phyloP scores from a whole-genome alignment of 2,329 filamentous ascomycete genomes.

The Aureobasidium sp. region DNA sequence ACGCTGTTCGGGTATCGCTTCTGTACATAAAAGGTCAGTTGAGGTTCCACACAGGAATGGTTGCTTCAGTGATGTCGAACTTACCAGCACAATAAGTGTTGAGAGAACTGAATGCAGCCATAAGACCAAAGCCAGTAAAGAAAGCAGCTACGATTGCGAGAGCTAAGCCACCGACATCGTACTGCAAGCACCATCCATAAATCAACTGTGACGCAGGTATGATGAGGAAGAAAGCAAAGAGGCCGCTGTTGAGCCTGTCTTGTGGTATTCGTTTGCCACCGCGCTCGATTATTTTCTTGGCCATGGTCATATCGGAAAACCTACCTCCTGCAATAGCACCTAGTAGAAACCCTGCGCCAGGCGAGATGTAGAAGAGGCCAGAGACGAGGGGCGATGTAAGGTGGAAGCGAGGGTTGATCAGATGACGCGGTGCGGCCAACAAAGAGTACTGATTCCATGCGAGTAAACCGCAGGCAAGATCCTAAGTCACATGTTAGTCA shows the following conservation, averaged over 20 bases:
- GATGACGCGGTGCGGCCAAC: constrained; percentile 58
- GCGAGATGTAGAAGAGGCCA: constrained; percentile 64
- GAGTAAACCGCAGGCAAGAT: constrained; percentile 48
- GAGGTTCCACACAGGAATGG: too few species aligned
- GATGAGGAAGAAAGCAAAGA: constrained; percentile 47
- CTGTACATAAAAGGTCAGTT: constrained; percentile 25
- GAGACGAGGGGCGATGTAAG: constrained; percentile 57
- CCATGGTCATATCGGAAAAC: constrained; percentile 60
- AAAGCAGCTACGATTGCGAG: constrained; percentile 64
- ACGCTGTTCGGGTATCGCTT: constrained; percentile 64
- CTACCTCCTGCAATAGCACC: constrained; percentile 62
- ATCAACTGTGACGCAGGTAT: constrained; percentile 54
- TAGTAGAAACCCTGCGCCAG: constrained; percentile 58
- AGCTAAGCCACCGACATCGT: constrained; percentile 44
- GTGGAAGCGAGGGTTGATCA: constrained; percentile 63
- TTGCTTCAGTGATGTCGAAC: not conserved
- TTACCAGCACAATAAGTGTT: constrained; percentile 63
- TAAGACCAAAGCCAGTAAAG: constrained; percentile 59
- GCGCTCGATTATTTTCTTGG: constrained; percentile 52
- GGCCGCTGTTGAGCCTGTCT: constrained; percentile 54
- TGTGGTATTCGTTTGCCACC: constrained; percentile 54
- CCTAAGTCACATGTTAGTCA: not conserved
- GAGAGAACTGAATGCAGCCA: constrained; percentile 64
- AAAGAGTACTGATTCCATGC: constrained; percentile 68
- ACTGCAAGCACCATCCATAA: constrained; percentile 56